A percentile compares a stretch with the other conserved stretches of the same genome.
These are phyloP conservation scores for Volvox carteri DNA, from an alignment of 163 green algal genomes.

Conservation along the genomic window DNA sequence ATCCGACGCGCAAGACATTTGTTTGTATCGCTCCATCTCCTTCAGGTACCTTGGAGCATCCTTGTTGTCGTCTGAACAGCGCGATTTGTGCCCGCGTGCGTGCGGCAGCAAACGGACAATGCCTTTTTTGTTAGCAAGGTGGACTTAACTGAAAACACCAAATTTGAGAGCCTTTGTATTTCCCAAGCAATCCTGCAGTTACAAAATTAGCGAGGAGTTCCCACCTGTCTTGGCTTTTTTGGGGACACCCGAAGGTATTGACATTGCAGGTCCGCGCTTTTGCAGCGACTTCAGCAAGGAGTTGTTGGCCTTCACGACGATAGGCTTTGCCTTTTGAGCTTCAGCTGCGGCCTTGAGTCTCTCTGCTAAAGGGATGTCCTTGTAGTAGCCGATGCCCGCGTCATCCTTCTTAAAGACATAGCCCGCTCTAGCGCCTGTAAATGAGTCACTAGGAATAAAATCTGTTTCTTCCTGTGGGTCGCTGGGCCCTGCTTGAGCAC, in stretches of 20 bases:
- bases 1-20: constrained; percentile 54
- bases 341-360: neutral
- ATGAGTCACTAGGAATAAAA: neutral
- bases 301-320: constrained; percentile 57
- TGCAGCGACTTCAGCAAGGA: constrained; percentile 60
- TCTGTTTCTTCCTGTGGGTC: neutral
- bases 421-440: constrained; percentile 19
- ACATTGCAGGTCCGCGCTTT: neutral
- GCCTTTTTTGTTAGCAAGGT: neutral
- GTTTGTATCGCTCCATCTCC: constrained; percentile 64
- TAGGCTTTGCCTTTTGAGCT: constrained; percentile 32
- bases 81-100: neutral
- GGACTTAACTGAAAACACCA: neutral
- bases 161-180: neutral
- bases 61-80: constrained; percentile 34
- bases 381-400: constrained; percentile 61
- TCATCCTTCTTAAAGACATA: constrained; percentile 59
- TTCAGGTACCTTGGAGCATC: constrained; percentile 61
- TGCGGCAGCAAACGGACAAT: neutral
- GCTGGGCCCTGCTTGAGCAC: neutral
- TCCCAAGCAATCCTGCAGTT: neutral
- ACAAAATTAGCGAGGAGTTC: neutral
- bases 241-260: constrained; percentile 18
- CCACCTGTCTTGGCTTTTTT: constrained; percentile 62
- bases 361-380: constrained; percentile 40